Evolutionary conservation across 441 rosid species (phyloP).

Genomic region (Aquilaria agallochum): DNA sequence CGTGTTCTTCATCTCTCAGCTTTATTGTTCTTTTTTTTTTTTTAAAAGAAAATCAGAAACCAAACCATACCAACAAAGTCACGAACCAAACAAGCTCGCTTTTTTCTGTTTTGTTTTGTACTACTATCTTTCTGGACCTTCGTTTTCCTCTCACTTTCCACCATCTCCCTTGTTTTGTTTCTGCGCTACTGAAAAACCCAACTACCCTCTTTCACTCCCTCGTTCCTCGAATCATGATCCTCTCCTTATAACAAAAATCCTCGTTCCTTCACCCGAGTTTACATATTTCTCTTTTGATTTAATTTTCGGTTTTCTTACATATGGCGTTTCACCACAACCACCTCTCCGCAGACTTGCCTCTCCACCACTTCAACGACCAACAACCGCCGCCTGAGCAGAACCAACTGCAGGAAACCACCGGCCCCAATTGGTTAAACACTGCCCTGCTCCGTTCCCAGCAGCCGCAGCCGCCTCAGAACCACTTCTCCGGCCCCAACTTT

Average conservation of each 20-base stretch:
- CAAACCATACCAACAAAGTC: no score
- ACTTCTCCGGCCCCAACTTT: slow-evolving; percentile 58
- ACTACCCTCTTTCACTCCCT: slow-evolving; percentile 1
- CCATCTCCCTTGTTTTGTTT: not conserved
- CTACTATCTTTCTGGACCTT: not conserved
- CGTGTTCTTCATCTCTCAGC: slow-evolving; percentile 1
- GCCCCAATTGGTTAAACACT: slow-evolving; percentile 85
- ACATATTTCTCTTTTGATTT: no score
- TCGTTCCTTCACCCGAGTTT: no score
- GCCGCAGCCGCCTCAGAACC: slow-evolving; percentile 28
- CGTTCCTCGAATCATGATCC: not conserved
- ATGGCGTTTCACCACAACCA: slow-evolving; percentile 92
- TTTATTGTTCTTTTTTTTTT: no score
- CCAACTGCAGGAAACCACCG: slow-evolving; percentile 34
- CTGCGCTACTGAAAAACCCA: slow-evolving; percentile 4
- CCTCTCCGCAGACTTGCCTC: slow-evolving; percentile 72
- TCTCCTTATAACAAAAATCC: slow-evolving; percentile 2
- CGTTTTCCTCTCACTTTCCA: not conserved
- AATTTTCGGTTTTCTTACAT: not conserved
- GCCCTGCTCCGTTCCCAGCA: slow-evolving; percentile 74
- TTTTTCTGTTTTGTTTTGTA: not conserved
- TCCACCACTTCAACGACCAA: slow-evolving; percentile 69
- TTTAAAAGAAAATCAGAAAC: no score
- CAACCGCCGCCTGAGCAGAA: slow-evolving; percentile 31
- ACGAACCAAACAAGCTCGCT: no score